These are phyloP conservation scores for Tetragonia tetragonoides DNA, from an alignment of 148 eudicot genomes.

Conservation along the genomic window DNA sequence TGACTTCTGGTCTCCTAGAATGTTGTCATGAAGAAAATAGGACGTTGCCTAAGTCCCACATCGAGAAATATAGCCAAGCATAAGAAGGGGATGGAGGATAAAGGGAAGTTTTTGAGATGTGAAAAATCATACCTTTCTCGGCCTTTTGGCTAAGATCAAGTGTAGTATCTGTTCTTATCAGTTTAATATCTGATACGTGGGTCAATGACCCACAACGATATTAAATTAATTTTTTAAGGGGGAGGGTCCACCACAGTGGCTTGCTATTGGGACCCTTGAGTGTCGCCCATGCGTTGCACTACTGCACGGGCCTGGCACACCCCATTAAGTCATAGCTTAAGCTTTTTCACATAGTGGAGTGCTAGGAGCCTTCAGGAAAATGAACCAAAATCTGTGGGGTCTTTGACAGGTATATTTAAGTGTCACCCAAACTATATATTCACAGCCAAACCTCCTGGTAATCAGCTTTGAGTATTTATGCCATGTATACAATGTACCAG, in stretches of 20 bases:
- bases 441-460: too few species aligned
- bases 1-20: too few species aligned
- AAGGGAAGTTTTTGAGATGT: not conserved
- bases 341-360: not conserved
- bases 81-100: not conserved
- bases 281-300: too few species aligned
- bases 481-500: too few species aligned
- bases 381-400: too few species aligned
- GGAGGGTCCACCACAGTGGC: not conserved
- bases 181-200: constrained; percentile 82
- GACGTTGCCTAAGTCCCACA: not conserved
- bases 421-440: too few species aligned
- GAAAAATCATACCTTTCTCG: constrained; percentile 37
- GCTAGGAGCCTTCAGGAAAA: not conserved
- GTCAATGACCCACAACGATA: constrained; percentile 42
- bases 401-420: too few species aligned
- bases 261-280: too few species aligned
- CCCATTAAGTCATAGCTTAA: too few species aligned
- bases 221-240: constrained; percentile 4
- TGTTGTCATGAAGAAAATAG: too few species aligned
- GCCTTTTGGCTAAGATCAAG: constrained; percentile 90
- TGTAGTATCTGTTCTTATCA: constrained; percentile 85
- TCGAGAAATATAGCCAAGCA: not conserved
- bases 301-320: too few species aligned
- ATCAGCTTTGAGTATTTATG: too few species aligned